Base-by-base conservation (phyloP, 805 yeast genomes). In the Starmerella apis region DNA sequence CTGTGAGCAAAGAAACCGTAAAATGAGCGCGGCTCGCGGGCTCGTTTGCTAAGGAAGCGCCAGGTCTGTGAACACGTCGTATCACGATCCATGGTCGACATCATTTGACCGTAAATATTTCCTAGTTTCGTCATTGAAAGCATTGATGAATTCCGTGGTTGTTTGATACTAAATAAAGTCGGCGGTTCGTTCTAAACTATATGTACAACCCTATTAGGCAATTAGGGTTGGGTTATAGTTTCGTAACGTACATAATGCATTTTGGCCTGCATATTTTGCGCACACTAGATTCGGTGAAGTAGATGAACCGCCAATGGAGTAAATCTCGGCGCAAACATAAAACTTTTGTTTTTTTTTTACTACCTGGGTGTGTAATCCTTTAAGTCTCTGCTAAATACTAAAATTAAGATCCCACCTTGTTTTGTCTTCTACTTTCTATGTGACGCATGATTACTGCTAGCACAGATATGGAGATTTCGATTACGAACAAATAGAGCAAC, bases 21-120 rank as follows among this genome's bases (percentile, higher is more conserved):
- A 16, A n/a, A 41, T 11, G 22, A 16, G 16, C 9, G 44, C 44
- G 44, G 44, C 14, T 41, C 44, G 32, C 44, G 44, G 14, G 22
- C 19, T 2, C 33, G 32, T n/a, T 10, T 41, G 20, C 30, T 13
- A 18, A 41, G 24, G n/a, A 41, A 41, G 16, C 32, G 32, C 14
- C 23, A 14, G 22, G 14, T 27, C 7, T 41, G 20, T 5, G 24
- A 4, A 13, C 16, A 27, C 13, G 30, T 14, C 2, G 43, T 16
- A 33, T 33, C 20, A 24, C 43, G 43, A 13, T 38, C 30, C 30
- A 38, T 23, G 8, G 43, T 38, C 14, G 43, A 28, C 19, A 38
- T 23, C 43, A 38, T 38, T 6, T 14, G 30, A 6, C 43, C 43
- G 22, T n/a, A 38, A 19, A n/a, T 9, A 10, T 11, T 20, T 38